phyloP scores from a whole-genome alignment of 2,329 filamentous ascomycete species.

The Boeremia exigua region DNA sequence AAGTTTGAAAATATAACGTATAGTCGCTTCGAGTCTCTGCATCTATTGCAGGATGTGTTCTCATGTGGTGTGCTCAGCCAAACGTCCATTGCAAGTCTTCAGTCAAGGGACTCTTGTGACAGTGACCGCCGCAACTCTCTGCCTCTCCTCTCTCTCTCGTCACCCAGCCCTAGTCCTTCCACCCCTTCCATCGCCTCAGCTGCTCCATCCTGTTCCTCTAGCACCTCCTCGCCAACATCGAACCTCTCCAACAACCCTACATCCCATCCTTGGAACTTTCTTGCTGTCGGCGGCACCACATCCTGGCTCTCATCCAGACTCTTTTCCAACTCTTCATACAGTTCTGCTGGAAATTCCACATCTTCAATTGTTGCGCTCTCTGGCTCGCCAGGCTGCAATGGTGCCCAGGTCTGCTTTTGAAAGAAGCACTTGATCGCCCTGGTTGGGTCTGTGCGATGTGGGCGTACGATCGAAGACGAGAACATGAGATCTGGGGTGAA shows the following conservation, averaged over 20 bases:
- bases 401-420: constrained; percentile 42
- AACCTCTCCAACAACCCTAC: constrained; percentile 68
- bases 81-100: background rate
- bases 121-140: constrained; percentile 3
- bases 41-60: background rate
- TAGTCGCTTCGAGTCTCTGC: too few species aligned
- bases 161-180: background rate
- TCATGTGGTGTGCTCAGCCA: background rate
- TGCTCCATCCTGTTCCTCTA: background rate
- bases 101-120: constrained; percentile 13
- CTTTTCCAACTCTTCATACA: constrained; percentile 55
- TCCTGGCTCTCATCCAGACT: constrained; percentile 57
- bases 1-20: background rate
- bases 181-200: background rate
- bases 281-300: constrained; percentile 62
- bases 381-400: constrained; percentile 36
- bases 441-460: constrained; percentile 44
- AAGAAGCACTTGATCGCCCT: constrained; percentile 67
- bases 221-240: constrained; percentile 32
- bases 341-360: constrained; percentile 57
- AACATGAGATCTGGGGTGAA: constrained; percentile 66
- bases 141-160: constrained; percentile 3
- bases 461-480: constrained; percentile 52
- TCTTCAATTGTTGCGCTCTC: constrained; percentile 58
- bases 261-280: constrained; percentile 69